Conservation (phyloP, 1,139 yeast genomes). For the Scheffersomyces cryptocercus region DNA sequence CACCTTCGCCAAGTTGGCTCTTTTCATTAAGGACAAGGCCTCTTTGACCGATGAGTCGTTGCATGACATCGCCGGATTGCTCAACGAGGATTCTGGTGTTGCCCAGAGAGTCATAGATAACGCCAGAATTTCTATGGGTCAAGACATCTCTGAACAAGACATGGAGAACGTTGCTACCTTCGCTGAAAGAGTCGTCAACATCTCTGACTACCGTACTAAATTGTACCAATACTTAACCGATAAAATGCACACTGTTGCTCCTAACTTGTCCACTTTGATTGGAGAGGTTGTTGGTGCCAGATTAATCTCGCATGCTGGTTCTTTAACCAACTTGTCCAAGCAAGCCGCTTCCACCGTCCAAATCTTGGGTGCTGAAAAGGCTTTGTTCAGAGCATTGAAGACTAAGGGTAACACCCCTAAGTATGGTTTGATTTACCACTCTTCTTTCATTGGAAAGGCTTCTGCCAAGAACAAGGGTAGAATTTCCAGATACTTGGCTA, state of each 20-base stretch:
- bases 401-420: constrained; percentile 99
- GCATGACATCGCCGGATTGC: constrained; percentile 85
- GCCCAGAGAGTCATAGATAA: constrained; percentile 86
- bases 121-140: constrained; percentile 98
- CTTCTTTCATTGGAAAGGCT: constrained; percentile 97
- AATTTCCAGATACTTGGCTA: constrained; percentile 96
- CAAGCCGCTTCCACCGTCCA: constrained; percentile 99
- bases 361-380: constrained; percentile 99
- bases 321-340: constrained; percentile 91
- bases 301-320: constrained; percentile 97
- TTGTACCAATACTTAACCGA: constrained; percentile 85
- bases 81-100: constrained; percentile 90
- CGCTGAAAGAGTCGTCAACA: constrained; percentile 91
- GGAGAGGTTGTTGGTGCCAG: constrained; percentile 99
- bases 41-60: constrained; percentile 78
- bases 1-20: constrained; percentile 79
- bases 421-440: constrained; percentile 95
- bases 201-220: constrained; percentile 89
- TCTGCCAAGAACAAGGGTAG: constrained; percentile 98
- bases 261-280: constrained; percentile 91
- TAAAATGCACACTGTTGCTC: constrained; percentile 98
- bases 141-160: constrained; percentile 92
- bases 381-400: constrained; percentile 95
- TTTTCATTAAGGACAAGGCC: constrained; percentile 84
- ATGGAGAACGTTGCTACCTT: constrained; percentile 86